Evolutionary conservation across 352 stramenopile species (phyloP).

Genomic region (Halophytophthora batemanensis): DNA sequence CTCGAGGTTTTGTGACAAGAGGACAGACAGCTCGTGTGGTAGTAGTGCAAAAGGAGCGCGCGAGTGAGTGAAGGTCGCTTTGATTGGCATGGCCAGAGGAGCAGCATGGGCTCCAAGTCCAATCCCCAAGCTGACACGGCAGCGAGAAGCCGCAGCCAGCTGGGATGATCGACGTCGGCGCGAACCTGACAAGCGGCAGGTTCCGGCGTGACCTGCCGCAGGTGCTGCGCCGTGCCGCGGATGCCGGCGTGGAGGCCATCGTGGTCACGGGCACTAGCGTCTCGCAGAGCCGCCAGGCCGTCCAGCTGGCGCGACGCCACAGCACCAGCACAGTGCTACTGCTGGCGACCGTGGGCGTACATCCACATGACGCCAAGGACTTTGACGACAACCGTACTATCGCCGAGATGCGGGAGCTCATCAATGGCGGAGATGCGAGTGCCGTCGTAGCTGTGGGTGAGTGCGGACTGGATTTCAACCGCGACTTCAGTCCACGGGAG

Average conservation of each 20-base stretch:
- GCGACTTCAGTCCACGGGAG: constrained; percentile 91
- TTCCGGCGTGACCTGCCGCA: constrained; percentile 84
- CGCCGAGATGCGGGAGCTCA: constrained; percentile 41
- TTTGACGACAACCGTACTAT: constrained; percentile 45
- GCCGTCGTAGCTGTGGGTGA: constrained; percentile 92
- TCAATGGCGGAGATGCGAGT: constrained; percentile 30
- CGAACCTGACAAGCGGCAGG: constrained; percentile 60
- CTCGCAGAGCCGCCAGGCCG: constrained; percentile 30
- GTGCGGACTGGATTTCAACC: constrained; percentile 96
- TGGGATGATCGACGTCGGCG: constrained; percentile 61
- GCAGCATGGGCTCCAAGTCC: too few species aligned
- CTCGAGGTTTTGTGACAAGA: neutral
- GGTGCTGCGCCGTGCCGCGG: constrained; percentile 82
- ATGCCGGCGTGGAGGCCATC: constrained; percentile 71
- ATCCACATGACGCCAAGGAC: constrained; percentile 91
- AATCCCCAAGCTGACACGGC: constrained; percentile 7
- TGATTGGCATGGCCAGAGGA: constrained; percentile 9
- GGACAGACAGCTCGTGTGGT: neutral
- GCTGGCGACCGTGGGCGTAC: constrained; percentile 90
- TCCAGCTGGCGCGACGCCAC: constrained; percentile 33
- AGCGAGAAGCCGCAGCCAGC: too few species aligned
- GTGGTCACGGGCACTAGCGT: constrained; percentile 84
- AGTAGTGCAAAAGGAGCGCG: too few species aligned
- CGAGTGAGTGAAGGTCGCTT: constrained; percentile 24
- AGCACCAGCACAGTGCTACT: constrained; percentile 35